phyloP scores from a whole-genome alignment of 1,139 yeast genomes.

The Taiozyma sp. region DNA sequence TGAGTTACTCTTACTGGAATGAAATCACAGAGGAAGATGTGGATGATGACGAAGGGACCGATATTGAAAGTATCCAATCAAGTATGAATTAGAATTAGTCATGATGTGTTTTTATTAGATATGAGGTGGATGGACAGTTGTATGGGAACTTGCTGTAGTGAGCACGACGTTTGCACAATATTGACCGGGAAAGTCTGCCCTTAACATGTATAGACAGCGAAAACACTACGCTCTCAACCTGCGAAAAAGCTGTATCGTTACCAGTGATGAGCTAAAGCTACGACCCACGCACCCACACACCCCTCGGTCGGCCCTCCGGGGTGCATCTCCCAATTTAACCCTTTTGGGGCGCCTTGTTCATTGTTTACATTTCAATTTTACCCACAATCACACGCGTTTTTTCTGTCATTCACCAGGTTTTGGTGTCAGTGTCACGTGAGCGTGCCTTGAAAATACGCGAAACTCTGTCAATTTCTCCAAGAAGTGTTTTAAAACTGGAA shows the following conservation, averaged over 20 bases:
- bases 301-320: neutral
- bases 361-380: neutral
- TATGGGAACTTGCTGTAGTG: neutral
- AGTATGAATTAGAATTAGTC: neutral
- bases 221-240: too few relatives aligned
- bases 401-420: neutral
- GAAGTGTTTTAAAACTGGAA: neutral
- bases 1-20: conserved; percentile 71
- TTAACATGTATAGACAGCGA: neutral
- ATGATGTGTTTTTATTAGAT: neutral
- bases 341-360: neutral
- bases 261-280: too few relatives aligned
- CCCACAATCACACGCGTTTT: neutral
- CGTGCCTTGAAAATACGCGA: neutral
- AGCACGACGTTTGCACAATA: neutral
- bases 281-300: neutral
- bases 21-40: conserved; percentile 66
- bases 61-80: conserved; percentile 5
- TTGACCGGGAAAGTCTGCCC: neutral
- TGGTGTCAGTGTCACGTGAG: conserved; percentile 1
- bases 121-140: neutral
- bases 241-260: too few relatives aligned
- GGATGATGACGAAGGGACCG: conserved; percentile 24
- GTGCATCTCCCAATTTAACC: neutral
- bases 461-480: neutral